Base-by-base conservation (phyloP, 2,329 filamentous ascomycete genomes). In the Dryadomyces quercus-mongolicae region DNA sequence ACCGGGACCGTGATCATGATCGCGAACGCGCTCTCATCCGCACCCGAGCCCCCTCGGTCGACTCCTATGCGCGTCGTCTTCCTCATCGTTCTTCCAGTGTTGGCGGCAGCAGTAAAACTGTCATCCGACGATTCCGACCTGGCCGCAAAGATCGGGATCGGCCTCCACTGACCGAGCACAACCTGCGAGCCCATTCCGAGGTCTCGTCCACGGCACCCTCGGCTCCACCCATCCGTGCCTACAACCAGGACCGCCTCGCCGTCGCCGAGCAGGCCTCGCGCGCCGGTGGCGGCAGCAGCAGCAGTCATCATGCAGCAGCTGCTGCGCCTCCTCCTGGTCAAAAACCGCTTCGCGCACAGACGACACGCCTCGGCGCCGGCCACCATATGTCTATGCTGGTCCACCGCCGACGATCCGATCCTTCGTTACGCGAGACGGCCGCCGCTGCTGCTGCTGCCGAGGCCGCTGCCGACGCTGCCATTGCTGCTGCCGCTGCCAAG, bases 141-240 rank as follows among this genome's bases (percentile, higher is more conserved):
- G 10, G 16, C 13, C 21, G 8, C 38, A 15, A 20, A 13, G 50
- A 4, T 54, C 63, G 22, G 64, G 70, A 36, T 64, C 69, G 3
- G 71, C 64, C 69, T 3, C 71, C 74, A 20, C 67, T 82, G 61
- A 82, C 78, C 1, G 70, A 66, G 55, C 64, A 64, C 54, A 81
- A 81, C 61, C 75, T 81, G 51, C 72, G 74, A 60, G 71, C 75
- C 2, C 70, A 74, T 55, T 75, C 73, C 53, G 77, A 81, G 60
- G 71, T 78, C 2, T 78, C 76, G 1, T 70, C 73, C 20, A 71
- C 70, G 3, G 58, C 71, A 0, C 74, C 76, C 0, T 77, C 75
- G 22, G 66, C 62, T 42, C 65, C 68, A 5, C 71, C 73, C 1
- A 5, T 12, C 3, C 60, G 62, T 4, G 57, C 64, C 3, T 71